These are phyloP conservation scores for Vicia villosa DNA, from an alignment of 306 rosid species.

Conservation along the genomic window DNA sequence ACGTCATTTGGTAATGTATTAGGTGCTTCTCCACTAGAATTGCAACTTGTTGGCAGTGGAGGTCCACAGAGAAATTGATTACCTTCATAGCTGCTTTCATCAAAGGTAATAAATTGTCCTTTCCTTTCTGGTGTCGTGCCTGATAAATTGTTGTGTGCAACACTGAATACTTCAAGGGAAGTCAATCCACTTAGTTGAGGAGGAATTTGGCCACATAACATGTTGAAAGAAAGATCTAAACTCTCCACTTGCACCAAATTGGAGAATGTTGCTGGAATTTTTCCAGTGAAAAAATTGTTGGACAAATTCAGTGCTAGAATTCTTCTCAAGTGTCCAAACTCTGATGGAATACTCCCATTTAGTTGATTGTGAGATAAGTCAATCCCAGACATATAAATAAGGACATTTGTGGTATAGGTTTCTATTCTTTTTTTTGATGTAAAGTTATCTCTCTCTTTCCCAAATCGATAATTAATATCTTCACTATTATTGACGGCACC, in stretches of 20 bases:
- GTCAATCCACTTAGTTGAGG: not conserved
- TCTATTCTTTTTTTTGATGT: constrained; percentile 4
- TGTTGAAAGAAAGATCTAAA: constrained; percentile 12
- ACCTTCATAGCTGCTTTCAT: constrained; percentile 24
- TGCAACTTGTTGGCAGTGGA: constrained; percentile 8
- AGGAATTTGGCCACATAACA: constrained; percentile 11
- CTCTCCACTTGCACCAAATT: constrained; percentile 7
- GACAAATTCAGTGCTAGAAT: constrained; percentile 9
- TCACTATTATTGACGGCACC: not conserved
- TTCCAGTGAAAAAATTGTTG: not conserved
- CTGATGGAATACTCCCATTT: constrained; percentile 15
- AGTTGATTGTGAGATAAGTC: constrained; percentile 6
- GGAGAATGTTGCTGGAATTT: constrained; percentile 1
- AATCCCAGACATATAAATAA: constrained; percentile 16
- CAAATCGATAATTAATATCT: not conserved
- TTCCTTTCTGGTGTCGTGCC: not conserved
- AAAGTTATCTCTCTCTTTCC: not conserved
- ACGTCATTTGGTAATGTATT: too few relatives aligned
- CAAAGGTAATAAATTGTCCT: constrained; percentile 24
- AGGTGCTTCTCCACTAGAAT: not conserved
- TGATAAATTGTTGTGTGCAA: constrained; percentile 15
- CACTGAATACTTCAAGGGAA: constrained; percentile 21
- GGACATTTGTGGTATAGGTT: not conserved
- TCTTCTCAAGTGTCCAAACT: constrained; percentile 24
- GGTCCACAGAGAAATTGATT: constrained; percentile 35